Percentiles rank a stretch among this genome's conserved stretches.
Evolutionary conservation across 495 filamentous ascomycete species (phyloP).

Genomic region (Neurospora cerealis): DNA sequence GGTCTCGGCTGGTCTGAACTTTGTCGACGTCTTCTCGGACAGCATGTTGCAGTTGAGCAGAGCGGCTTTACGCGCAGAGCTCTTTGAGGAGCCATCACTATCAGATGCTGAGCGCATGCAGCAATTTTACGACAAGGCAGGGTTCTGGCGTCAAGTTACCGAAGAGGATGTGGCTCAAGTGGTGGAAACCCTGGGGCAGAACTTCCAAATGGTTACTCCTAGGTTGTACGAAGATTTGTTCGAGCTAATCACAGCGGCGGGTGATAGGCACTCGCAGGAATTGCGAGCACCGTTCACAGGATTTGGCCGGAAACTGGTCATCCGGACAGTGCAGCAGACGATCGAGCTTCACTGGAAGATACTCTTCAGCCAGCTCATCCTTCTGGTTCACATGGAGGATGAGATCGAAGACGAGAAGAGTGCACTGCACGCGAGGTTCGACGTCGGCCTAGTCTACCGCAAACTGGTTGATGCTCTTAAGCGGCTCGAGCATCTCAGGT

Average conservation of each 20-base stretch:
- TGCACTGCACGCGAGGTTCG: conserved; percentile 45
- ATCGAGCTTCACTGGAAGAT: conserved; percentile 56
- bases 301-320: conserved; percentile 62
- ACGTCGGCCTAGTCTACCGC: conserved; percentile 56
- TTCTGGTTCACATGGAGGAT: conserved; percentile 72
- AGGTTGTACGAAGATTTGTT: conserved; percentile 41
- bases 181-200: conserved; percentile 45
- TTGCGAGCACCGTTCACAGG: conserved; percentile 43
- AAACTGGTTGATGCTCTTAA: conserved; percentile 56
- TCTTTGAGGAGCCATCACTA: conserved; percentile 56
- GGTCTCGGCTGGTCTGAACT: conserved; percentile 49
- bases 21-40: conserved; percentile 51
- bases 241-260: conserved; percentile 28
- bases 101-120: conserved; percentile 61
- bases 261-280: conserved; percentile 28
- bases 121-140: conserved; percentile 57
- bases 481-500: conserved; percentile 67
- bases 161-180: conserved; percentile 55
- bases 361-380: conserved; percentile 70
- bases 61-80: conserved; percentile 51
- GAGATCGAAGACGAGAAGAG: conserved; percentile 59
- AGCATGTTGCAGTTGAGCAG: conserved; percentile 50
- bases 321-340: conserved; percentile 70
- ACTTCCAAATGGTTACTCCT: conserved; percentile 43
- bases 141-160: conserved; percentile 61